These are phyloP conservation scores for Brettanomyces custersianus DNA, from an alignment of 805 yeast genomes.

Conservation along the genomic window DNA sequence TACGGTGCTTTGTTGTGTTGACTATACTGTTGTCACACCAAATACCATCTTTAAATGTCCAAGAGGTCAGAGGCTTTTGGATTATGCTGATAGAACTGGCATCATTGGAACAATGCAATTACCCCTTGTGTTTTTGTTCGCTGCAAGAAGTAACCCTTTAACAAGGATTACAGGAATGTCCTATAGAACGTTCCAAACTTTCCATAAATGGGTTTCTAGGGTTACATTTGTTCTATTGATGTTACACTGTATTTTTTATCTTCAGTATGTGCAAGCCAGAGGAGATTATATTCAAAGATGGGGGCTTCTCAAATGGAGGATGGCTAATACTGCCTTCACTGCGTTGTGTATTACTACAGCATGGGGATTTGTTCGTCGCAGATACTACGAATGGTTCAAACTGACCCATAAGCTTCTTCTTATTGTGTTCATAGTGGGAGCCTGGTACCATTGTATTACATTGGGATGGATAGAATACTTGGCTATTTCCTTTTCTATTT, in stretches of 20 bases:
- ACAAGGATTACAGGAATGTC: slow-evolving; percentile 26
- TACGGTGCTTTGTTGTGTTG: slow-evolving; percentile 20
- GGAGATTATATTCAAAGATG: slow-evolving; percentile 29
- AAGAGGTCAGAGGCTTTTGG: slow-evolving; percentile 22
- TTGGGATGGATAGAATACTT: slow-evolving; percentile 42
- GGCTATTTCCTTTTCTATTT: slow-evolving; percentile 50
- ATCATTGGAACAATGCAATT: slow-evolving; percentile 32
- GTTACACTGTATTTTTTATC: slow-evolving; percentile 31
- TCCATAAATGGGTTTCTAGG: slow-evolving; percentile 34
- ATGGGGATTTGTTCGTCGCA: slow-evolving; percentile 26
- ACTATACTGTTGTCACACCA: slow-evolving; percentile 20
- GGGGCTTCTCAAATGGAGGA: slow-evolving; percentile 33
- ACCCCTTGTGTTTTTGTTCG: slow-evolving; percentile 27
- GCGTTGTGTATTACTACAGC: slow-evolving; percentile 21
- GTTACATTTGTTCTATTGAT: slow-evolving; percentile 28
- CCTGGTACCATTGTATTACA: slow-evolving; percentile 39
- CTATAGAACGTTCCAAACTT: slow-evolving; percentile 27
- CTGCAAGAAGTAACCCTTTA: slow-evolving; percentile 28
- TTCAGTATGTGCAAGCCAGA: slow-evolving; percentile 26
- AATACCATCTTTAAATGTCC: slow-evolving; percentile 24
- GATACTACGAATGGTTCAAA: slow-evolving; percentile 38
- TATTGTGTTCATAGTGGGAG: slow-evolving; percentile 32
- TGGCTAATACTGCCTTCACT: slow-evolving; percentile 31
- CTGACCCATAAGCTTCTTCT: slow-evolving; percentile 33
- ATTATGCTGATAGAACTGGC: slow-evolving; percentile 38